Conservation (phyloP, 2,329 filamentous ascomycete genomes). For the Myriosclerotinia curreyana region DNA sequence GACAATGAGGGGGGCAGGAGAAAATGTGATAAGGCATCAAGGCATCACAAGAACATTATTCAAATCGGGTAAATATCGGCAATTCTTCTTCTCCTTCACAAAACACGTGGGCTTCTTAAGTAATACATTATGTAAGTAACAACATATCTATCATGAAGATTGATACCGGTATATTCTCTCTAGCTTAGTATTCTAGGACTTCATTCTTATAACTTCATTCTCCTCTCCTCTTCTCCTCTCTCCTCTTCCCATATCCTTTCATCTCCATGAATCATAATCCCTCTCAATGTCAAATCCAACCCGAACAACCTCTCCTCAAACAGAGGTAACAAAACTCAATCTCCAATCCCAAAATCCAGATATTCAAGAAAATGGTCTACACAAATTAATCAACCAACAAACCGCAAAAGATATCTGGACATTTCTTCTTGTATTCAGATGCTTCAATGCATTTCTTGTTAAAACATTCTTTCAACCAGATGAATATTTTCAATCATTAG, state of each 20-base stretch:
- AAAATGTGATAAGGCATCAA: background rate
- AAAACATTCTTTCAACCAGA: slow-evolving; percentile 97
- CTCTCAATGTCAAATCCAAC: slow-evolving; percentile 2
- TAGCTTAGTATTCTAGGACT: too few relatives aligned
- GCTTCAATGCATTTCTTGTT: slow-evolving; percentile 74
- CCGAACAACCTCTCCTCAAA: background rate
- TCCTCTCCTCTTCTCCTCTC: too few relatives aligned
- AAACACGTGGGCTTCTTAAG: slow-evolving; percentile 11
- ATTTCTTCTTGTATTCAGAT: slow-evolving; percentile 62
- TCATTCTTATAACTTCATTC: too few relatives aligned
- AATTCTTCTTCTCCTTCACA: background rate
- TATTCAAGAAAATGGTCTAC: slow-evolving; percentile 29
- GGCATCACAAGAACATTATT: too few relatives aligned
- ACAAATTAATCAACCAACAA: slow-evolving; percentile 35
- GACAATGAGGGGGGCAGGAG: too few relatives aligned
- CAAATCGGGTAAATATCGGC: background rate
- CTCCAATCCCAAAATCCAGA: background rate
- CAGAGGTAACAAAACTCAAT: background rate
- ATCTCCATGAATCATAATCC: background rate
- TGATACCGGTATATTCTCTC: too few relatives aligned
- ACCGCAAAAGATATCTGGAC: slow-evolving; percentile 35
- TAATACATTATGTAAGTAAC: too few relatives aligned
- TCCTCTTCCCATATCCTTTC: background rate
- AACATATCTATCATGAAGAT: background rate
- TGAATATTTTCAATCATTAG: slow-evolving; percentile 93